A percentile compares a stretch with the other conserved stretches of the same genome.
Conservation (phyloP, 768 basidiomycete species). For the Tricholoma hemisulphureum region DNA sequence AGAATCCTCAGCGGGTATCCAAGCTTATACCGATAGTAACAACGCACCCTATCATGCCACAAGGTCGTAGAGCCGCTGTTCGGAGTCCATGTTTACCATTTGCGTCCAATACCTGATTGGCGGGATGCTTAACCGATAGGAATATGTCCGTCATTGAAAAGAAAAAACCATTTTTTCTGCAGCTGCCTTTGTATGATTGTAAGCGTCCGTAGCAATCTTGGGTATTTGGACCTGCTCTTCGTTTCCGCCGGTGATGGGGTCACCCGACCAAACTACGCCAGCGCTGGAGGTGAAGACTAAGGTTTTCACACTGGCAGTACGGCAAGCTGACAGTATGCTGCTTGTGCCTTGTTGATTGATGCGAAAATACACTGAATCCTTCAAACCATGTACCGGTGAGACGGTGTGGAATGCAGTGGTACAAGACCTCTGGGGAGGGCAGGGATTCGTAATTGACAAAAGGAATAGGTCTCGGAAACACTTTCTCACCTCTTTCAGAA, state of each 20-base stretch:
- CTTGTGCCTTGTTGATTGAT: constrained; percentile 54
- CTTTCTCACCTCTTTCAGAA: constrained; percentile 38
- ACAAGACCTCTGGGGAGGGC: constrained; percentile 34
- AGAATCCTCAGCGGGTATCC: background rate
- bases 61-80: constrained; percentile 50
- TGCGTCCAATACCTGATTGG: constrained; percentile 29
- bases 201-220: constrained; percentile 40
- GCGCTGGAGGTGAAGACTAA: constrained; percentile 55
- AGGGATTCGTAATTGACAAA: background rate
- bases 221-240: constrained; percentile 48
- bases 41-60: constrained; percentile 55
- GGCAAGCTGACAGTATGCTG: constrained; percentile 43
- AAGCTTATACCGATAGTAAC: background rate
- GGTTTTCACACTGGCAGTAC: constrained; percentile 37
- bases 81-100: constrained; percentile 44
- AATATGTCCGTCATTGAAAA: background rate
- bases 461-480: background rate
- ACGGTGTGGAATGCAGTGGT: constrained; percentile 56
- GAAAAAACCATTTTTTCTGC: constrained; percentile 45
- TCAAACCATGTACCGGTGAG: constrained; percentile 41
- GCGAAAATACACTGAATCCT: constrained; percentile 39
- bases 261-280: constrained; percentile 48
- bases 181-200: constrained; percentile 52
- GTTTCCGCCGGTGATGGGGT: constrained; percentile 45
- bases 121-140: background rate